Base-by-base conservation (phyloP, 2,329 filamentous ascomycete species). In the Ascochyta fabae region DNA sequence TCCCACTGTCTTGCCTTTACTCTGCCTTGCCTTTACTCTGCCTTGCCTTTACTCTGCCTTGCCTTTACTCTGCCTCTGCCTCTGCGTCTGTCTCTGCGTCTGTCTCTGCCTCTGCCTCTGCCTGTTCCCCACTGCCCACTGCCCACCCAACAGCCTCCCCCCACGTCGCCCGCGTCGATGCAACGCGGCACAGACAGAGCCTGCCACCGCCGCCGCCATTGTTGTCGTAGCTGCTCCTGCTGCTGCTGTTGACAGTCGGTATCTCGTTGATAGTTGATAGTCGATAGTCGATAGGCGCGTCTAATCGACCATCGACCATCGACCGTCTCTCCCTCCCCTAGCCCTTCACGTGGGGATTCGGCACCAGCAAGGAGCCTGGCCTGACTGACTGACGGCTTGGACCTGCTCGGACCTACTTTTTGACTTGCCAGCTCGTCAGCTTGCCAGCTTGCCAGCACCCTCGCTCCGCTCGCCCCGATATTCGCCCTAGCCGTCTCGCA, bases 291-390 rank as follows among this genome's bases (percentile, higher is more conserved):
- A 29, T 35, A 45, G 29, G 29, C 29, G 29, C 13, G 13, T 31
- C 12, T 13, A 31, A 12, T 31, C 12, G 10, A 31, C 29, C 29
- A 4, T 31, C 29, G 29, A 12, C 19, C 19, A n/a, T n/a, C n/a
- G n/a, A n/a, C n/a, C n/a, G 19, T 19, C 19, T 19, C 19, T 10
- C 29, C 13, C 29, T 12, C 29, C 29, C 38, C 53, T 38, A 53
- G 48, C 48, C 48, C 53, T 68, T 70, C 66, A 67, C 69, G 69
- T 71, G 68, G 66, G 59, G 61, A 65, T 65, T 66, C 65, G 60
- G 53, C 64, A 62, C 62, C 63, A 61, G 48, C 59, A 38, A 56
- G 48, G 43, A 51, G 56, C 53, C 46, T 53, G 48, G 45, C 62
- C 26, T 41, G 46, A 19, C 19, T 19, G 19, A 19, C 19, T 19